A percentile compares a stretch with the other conserved stretches of the same genome.
These are phyloP conservation scores for Hyphochytrium catenoides DNA, from an alignment of 352 stramenopile genomes.

Conservation along the genomic window DNA sequence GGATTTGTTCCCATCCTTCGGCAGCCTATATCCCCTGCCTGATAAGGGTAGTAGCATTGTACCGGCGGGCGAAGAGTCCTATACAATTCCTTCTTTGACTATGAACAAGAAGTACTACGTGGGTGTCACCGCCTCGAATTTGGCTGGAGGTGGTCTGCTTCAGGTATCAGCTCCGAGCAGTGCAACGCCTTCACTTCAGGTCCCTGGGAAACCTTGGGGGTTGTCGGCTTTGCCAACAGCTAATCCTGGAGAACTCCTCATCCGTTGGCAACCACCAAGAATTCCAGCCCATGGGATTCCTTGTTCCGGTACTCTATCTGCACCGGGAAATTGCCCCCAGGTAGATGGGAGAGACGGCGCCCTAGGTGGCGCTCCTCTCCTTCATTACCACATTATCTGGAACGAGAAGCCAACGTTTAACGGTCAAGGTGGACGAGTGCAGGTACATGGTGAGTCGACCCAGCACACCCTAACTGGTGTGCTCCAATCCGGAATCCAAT, in stretches of 20 bases:
- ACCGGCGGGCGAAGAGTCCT: conserved; percentile 27
- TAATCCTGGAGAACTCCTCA: conserved; percentile 14
- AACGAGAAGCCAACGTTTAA: conserved; percentile 30
- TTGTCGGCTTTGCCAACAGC: conserved; percentile 15
- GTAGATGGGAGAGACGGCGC: conserved; percentile 55
- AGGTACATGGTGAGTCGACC: conserved; percentile 26
- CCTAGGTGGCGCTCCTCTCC: conserved; percentile 60
- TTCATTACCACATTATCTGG: conserved; percentile 83
- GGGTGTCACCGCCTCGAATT: conserved; percentile 53
- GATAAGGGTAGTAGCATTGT: conserved; percentile 29
- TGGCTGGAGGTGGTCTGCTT: conserved; percentile 20
- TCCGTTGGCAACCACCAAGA: conserved; percentile 31
- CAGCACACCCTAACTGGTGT: conserved; percentile 15
- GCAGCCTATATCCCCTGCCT: conserved; percentile 31
- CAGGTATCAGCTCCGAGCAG: conserved; percentile 25
- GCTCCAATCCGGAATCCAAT: conserved; percentile 35
- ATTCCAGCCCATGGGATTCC: conserved; percentile 35
- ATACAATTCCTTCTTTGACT: conserved; percentile 50
- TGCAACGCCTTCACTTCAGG: conserved; percentile 22
- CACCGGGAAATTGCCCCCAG: conserved; percentile 24
- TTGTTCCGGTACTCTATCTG: conserved; percentile 26
- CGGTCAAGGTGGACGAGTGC: conserved; percentile 32
- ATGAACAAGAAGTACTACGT: conserved; percentile 61
- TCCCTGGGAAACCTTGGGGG: conserved; percentile 33
- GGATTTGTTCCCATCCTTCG: conserved; percentile 64